Evolutionary conservation across 129 eudicot species (phyloP), one percentile per base, ranked within the genome.

Genomic region (Flaveria bidentis): DNA sequence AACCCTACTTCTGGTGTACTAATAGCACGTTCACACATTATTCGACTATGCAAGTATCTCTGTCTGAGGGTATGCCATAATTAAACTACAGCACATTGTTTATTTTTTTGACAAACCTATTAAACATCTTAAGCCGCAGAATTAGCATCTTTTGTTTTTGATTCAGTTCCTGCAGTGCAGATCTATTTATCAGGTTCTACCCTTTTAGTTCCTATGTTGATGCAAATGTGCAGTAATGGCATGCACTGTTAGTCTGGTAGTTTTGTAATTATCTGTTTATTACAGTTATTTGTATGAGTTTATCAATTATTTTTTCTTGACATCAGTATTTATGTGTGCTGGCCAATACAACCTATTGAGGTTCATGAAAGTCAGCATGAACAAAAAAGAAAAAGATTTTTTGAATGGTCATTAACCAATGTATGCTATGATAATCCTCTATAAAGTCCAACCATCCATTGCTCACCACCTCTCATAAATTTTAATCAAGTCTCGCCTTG

Each of bases 301-400:
- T 25, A 60, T 60, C n/a, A 23, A 6, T 6, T 5, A 26, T 33
- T 33, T 36, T 71, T 71, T 16, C 20, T 71, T 72, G 26, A 2
- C 14, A 36, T 66, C 25, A 1, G 23, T 66, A 36, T n/a, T 26
- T 16, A 26, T 33, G 11, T 30, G 33, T 72, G 76, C 28, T 33
- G 0, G 39, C 3, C 39, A 33, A 33, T 33, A 33, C 39, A 33
- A 33, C 1, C 39, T 71, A 33, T 72, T 72, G 49, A 72, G 64
- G 52, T 72, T 72, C 18, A 39, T 20, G 45, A 28, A 71, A 71
- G 63, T 49, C 41, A 30, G 62, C 45, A 30, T 63, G 69, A 26
- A 63, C 1, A 1, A 14, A 26, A 61, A 39, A 67, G 49, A 39
- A 41, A 39, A 17, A 4, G 20, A 17, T n/a, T 9, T 42, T 9